Base-by-base conservation (phyloP, 345 rosid genomes). In the Mallotus nudiflorus region DNA sequence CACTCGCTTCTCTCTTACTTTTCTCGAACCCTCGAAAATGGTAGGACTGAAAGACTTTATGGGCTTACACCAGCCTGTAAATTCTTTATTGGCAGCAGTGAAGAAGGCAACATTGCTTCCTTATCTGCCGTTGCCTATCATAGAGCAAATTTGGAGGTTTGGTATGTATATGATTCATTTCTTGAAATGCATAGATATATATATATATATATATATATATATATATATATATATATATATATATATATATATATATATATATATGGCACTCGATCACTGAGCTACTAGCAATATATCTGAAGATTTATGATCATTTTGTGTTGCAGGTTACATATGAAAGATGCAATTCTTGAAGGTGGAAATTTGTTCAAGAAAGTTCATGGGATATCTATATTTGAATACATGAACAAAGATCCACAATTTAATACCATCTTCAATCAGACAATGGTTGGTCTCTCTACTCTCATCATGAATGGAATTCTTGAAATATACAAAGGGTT, bases 261-360 rank as follows among this genome's bases (percentile, higher is more conserved):
- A n/a, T n/a, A n/a, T n/a, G n/a, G n/a, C n/a, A n/a, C n/a, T n/a
- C n/a, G n/a, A n/a, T n/a, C n/a, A n/a, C n/a, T n/a, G n/a, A n/a
- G n/a, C n/a, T n/a, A n/a, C n/a, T n/a, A n/a, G 37, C 3, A 33
- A 33, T 2, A 33, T 2, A 33, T 2, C 4, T 2, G 6, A 33
- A 33, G 37, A 6, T 3, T 33, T 33, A 33, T n/a, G 37, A 2
- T 33, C 37, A 2, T 33, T 33, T 33, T 25, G 2, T 39, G n/a
- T 33, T 9, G 27, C 27, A 83, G 87, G 84, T 55, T 71, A 25
- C 48, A 69, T 37, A 22, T 82, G 70, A 82, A 78, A 42, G 82
- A 78, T 22, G 70, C 72, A 12, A 66, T 77, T 5, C 22, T 82
- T 49, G 86, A 78, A 49, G 85, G 86, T 42, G 85, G 84, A 0